Conservation (phyloP, 2,329 filamentous ascomycete genomes). For the Cercospora sp. region DNA sequence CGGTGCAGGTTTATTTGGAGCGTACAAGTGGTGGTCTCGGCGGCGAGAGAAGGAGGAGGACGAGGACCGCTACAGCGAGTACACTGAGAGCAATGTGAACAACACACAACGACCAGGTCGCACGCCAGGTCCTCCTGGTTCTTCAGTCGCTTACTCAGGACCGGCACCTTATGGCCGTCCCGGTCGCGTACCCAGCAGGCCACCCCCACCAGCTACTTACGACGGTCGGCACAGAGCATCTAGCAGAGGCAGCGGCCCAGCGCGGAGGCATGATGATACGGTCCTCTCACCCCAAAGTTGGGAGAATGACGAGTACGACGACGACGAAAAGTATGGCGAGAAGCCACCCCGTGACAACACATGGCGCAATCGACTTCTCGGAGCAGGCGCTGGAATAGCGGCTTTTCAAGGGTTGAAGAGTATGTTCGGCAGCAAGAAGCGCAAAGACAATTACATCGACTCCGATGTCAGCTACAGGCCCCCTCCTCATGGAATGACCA, state of each 20-base stretch:
- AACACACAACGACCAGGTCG: slow-evolving; percentile 17
- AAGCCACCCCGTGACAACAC: slow-evolving; percentile 31
- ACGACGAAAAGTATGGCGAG: slow-evolving; percentile 45
- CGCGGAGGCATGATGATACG: slow-evolving; percentile 21
- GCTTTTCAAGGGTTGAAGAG: slow-evolving; percentile 45
- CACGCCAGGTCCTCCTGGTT: slow-evolving; percentile 24
- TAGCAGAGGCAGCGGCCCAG: slow-evolving; percentile 12
- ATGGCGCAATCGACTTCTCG: slow-evolving; percentile 50
- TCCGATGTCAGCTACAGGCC: slow-evolving; percentile 48
- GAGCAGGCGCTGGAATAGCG: slow-evolving; percentile 49
- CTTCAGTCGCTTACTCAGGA: slow-evolving; percentile 22
- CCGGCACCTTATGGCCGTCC: slow-evolving; percentile 17
- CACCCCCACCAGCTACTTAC: slow-evolving; percentile 18
- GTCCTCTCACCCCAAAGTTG: slow-evolving; percentile 34
- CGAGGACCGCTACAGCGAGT: slow-evolving; percentile 14
- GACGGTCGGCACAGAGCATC: slow-evolving; percentile 16
- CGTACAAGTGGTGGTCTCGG: slow-evolving; percentile 57
- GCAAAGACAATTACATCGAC: slow-evolving; percentile 55
- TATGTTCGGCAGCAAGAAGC: slow-evolving; percentile 58
- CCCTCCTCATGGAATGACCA: slow-evolving; percentile 47
- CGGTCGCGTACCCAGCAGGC: slow-evolving; percentile 15
- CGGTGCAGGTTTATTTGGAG: slow-evolving; percentile 58
- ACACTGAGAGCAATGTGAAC: slow-evolving; percentile 16
- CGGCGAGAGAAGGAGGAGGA: slow-evolving; percentile 36
- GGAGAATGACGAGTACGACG: slow-evolving; percentile 31